Base-by-base conservation (phyloP, 1,284 basidiomycete genomes). In the Trichosporon inkin region DNA sequence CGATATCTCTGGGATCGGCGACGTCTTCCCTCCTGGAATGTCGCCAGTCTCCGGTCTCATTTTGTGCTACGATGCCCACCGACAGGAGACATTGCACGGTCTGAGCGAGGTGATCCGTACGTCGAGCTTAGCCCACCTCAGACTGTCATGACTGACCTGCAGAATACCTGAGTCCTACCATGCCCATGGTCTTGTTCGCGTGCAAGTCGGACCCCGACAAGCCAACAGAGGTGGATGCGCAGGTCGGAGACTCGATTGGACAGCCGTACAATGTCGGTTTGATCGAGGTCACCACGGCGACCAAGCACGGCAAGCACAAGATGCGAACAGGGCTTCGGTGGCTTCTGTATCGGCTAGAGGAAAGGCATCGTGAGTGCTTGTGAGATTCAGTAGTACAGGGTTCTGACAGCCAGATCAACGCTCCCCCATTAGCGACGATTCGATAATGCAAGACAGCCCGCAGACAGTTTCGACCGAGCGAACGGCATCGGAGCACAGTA, bases 241-340 rank as follows among this genome's bases (percentile, higher is more conserved):
- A 69, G n/a, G 63, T 68, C 34, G 77, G 70, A 16, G 75, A 79
- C 58, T 67, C 70, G 2, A 65, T 79, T 19, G 75, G 76, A 4
- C 69, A 76, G 34, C 73, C 75, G 10, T 73, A 69, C 67, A 74
- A 75, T 56, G 72, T 78, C 20, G 77, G 77, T 6, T 55, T 79
- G 52, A 77, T 79, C 37, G 77, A 79, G 62, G 71, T 77, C 7
- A 73, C 73, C 0, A 68, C 64, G 0, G 58, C 65, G 22, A 68
- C 70, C 10, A 53, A 66, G 2, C 71, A 75, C 44, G 77, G 77
- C 13, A 74, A 75, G 63, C 68, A 70, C 34, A 79, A 79, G 66
- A 78, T 77, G 74, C 58, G 72, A 35, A 76, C 75, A 51, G 72
- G 71, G n/a, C 60, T 79, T 13, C 62, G 74, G 19, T 79, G 75